Conservation (phyloP, 495 filamentous ascomycete species). For the Annulohypoxylon nitens region DNA sequence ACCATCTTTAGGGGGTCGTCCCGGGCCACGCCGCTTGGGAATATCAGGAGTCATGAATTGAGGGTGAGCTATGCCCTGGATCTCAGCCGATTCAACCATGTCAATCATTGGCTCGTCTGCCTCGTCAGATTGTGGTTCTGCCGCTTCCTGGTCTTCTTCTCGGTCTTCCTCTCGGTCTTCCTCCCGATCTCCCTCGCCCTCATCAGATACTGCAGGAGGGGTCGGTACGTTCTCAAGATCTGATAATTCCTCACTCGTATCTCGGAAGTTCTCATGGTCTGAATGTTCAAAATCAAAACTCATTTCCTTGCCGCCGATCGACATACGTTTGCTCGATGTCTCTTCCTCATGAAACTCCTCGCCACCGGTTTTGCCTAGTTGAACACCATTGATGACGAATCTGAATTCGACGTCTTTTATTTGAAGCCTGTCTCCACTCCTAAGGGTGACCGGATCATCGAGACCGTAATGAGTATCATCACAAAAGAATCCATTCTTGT, state of each 20-base stretch:
- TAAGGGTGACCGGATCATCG: slow-evolving; percentile 72
- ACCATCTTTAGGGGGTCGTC: slow-evolving; percentile 90
- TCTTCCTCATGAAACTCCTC: slow-evolving; percentile 64
- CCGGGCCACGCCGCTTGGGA: slow-evolving; percentile 82
- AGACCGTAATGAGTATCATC: slow-evolving; percentile 76
- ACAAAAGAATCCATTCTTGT: slow-evolving; percentile 87
- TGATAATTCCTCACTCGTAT: slow-evolving; percentile 65
- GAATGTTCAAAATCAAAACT: slow-evolving; percentile 76
- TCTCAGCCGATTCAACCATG: slow-evolving; percentile 53
- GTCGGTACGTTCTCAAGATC: slow-evolving; percentile 50
- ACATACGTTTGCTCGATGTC: slow-evolving; percentile 58
- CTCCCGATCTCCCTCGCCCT: slow-evolving; percentile 50
- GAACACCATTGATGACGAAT: slow-evolving; percentile 80
- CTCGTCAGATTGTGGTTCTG: slow-evolving; percentile 55
- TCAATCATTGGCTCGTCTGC: slow-evolving; percentile 57
- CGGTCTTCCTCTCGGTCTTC: slow-evolving; percentile 54
- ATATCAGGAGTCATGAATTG: slow-evolving; percentile 56
- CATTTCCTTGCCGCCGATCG: slow-evolving; percentile 69
- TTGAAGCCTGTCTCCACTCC: slow-evolving; percentile 79
- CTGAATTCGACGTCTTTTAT: slow-evolving; percentile 81
- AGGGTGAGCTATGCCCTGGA: slow-evolving; percentile 51
- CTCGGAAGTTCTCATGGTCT: slow-evolving; percentile 62
- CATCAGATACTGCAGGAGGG: slow-evolving; percentile 38
- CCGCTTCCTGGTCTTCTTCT: slow-evolving; percentile 54
- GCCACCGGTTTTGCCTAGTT: slow-evolving; percentile 75